These are phyloP conservation scores for Scheffersomyces spartinae DNA, from an alignment of 805 yeast genomes.

Conservation along the genomic window DNA sequence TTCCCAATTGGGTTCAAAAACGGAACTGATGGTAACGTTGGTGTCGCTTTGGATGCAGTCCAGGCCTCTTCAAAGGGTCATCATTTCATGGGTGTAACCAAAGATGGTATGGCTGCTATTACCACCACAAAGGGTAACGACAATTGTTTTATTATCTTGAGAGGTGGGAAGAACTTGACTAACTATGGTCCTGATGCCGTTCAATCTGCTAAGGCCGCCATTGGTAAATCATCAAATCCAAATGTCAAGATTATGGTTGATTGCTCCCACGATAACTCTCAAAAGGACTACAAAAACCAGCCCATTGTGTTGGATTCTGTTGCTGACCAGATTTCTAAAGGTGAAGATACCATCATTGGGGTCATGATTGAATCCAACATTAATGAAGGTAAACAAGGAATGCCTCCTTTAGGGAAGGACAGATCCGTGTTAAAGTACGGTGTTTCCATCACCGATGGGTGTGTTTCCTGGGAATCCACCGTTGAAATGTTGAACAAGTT, in stretches of 20 bases:
- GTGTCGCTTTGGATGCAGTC: conserved; percentile 91
- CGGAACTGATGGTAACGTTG: conserved; percentile 93
- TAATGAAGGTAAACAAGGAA: conserved; percentile 87
- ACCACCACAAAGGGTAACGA: conserved; percentile 91
- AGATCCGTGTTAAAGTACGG: conserved; percentile 74
- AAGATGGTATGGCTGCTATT: conserved; percentile 93
- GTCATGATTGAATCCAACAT: conserved; percentile 94
- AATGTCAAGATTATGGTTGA: conserved; percentile 78
- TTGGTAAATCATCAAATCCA: conserved; percentile 37
- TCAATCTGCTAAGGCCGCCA: conserved; percentile 47
- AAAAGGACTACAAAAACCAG: conserved; percentile 84
- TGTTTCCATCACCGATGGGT: conserved; percentile 94
- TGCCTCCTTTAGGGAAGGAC: conserved; percentile 64
- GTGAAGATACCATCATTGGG: conserved; percentile 74
- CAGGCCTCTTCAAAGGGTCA: conserved; percentile 88
- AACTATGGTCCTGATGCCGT: conserved; percentile 77
- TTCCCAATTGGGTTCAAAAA: conserved; percentile 98
- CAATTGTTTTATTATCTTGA: conserved; percentile 79
- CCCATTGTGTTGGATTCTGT: conserved; percentile 75
- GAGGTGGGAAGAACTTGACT: conserved; percentile 94
- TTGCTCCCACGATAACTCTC: conserved; percentile 95
- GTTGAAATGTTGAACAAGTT: conserved; percentile 57
- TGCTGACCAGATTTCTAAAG: conserved; percentile 67
- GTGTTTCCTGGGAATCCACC: conserved; percentile 86
- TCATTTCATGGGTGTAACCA: conserved; percentile 89